Percentiles rank a stretch among this genome's conserved stretches.
Evolutionary conservation across 345 rosid genomes (phyloP).

Genomic region (Eutrema japonicum): DNA sequence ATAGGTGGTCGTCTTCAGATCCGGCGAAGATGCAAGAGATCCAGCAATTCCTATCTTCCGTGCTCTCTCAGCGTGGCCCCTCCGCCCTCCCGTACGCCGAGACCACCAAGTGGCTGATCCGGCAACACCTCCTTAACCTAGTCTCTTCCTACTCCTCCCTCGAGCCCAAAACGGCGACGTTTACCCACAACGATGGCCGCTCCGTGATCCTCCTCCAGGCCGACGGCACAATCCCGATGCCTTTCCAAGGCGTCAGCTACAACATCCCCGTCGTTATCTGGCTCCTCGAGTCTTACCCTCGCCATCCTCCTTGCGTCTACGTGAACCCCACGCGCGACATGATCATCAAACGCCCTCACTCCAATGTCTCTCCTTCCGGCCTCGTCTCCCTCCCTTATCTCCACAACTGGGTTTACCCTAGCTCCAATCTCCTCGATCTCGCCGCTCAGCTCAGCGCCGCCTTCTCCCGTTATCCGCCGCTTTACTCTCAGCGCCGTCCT

Average conservation of each 20-base stretch:
- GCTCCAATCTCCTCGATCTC: slow-evolving; percentile 78
- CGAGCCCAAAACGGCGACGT: slow-evolving; percentile 81
- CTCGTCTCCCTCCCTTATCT: slow-evolving; percentile 76
- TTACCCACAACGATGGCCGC: slow-evolving; percentile 97
- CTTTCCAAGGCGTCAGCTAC: slow-evolving; percentile 78
- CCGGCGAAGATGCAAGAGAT: slow-evolving; percentile 57
- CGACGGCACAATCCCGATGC: slow-evolving; percentile 87
- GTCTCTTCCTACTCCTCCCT: slow-evolving; percentile 63
- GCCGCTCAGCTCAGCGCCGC: slow-evolving; percentile 53
- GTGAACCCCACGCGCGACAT: slow-evolving; percentile 95
- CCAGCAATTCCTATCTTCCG: slow-evolving; percentile 79
- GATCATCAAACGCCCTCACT: slow-evolving; percentile 89
- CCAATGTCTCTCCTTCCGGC: slow-evolving; percentile 83
- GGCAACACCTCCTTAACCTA: slow-evolving; percentile 81
- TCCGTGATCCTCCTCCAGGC: slow-evolving; percentile 88
- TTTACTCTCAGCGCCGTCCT: slow-evolving; percentile 79
- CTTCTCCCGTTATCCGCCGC: slow-evolving; percentile 83
- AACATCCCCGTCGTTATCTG: slow-evolving; percentile 90
- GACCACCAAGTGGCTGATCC: slow-evolving; percentile 82
- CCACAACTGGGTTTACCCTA: slow-evolving; percentile 84
- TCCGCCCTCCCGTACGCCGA: slow-evolving; percentile 79
- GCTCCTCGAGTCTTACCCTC: slow-evolving; percentile 92
- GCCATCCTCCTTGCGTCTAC: slow-evolving; percentile 78
- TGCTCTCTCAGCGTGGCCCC: slow-evolving; percentile 86
- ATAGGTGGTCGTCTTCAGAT: slow-evolving; percentile 6